Base-by-base conservation (phyloP, 1,284 basidiomycete species). In the Trametes hirsuta region DNA sequence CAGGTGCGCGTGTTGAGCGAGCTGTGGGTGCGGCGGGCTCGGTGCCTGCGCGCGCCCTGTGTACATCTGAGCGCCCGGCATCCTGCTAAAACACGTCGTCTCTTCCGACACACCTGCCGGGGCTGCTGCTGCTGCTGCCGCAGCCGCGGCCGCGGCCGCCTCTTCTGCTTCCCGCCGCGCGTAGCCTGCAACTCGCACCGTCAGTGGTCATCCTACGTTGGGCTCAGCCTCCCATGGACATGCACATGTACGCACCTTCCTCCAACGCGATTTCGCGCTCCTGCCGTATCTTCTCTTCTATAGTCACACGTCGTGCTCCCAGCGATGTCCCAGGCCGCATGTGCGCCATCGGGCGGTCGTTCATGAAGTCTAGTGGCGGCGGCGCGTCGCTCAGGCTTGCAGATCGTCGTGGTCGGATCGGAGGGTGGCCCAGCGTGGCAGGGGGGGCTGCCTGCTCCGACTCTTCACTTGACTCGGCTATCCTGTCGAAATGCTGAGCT, bases 351-450 rank as follows among this genome's bases (percentile, higher is more conserved):
- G 58, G 59, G 2, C 59, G 58, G 24, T 65, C 64, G 47, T 66
- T 67, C 21, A 74, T 68, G 47, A 37, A 12, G 21, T 75, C 75
- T 53, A 77, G 76, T 52, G 53, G 57, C 69, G 75, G 66, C 66
- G 79, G 59, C 72, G 74, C 25, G 68, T 74, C 68, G 67, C 87
- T 89, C 51, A 90, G 73, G 69, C 88, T 90, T 15, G 86, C 85
- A 34, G 88, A 90, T 51, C 88, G 79, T 54, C 88, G 78, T 52
- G 86, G 82, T 37, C 87, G 81, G 22, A 77, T 77, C 53, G 52
- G 42, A 22, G 35, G 56, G 47, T 60, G 63, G 6, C 46, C 41
- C 6, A 41, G 34, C 9, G 45, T 30, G 18, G 48, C 30, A 30
- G 30, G 30, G n/a, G 47, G 41, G 0, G 36, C 37, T 10, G 57